Percentiles rank a stretch among this genome's conserved stretches.
Evolutionary conservation across 345 rosid genomes (phyloP).

Genomic region (Physaria fendleri): DNA sequence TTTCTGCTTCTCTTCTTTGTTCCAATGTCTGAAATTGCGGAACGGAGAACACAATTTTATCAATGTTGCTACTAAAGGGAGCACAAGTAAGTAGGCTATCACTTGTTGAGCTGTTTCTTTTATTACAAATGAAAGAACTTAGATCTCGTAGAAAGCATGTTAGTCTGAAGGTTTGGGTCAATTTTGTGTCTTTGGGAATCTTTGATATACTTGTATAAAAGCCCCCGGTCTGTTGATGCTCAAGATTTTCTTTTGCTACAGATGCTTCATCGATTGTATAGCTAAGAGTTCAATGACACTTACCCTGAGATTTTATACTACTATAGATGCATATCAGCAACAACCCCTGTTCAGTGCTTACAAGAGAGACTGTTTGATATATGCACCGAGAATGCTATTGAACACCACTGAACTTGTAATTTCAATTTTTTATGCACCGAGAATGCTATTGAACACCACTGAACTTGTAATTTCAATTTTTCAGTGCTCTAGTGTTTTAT

Average conservation of each 20-base stretch:
- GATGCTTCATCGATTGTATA: background rate
- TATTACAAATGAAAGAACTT: slow-evolving; percentile 41
- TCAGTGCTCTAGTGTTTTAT: slow-evolving; percentile 10
- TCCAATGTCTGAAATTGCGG: slow-evolving; percentile 2
- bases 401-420: background rate
- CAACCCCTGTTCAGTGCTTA: background rate
- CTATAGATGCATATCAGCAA: background rate
- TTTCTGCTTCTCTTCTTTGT: background rate
- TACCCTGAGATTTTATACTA: background rate
- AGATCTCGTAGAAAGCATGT: slow-evolving; percentile 60
- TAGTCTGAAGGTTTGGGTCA: slow-evolving; percentile 38
- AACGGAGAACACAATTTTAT: background rate
- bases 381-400: background rate
- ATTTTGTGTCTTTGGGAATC: slow-evolving; percentile 35
- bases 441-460: background rate
- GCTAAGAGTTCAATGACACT: background rate
- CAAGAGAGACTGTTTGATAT: background rate
- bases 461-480: slow-evolving; percentile 7
- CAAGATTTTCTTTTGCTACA: background rate
- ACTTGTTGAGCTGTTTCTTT: background rate
- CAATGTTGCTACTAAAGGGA: too few relatives aligned
- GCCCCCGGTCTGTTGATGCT: background rate
- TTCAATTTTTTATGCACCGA: background rate
- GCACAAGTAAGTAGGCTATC: background rate
- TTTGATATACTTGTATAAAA: background rate